Base-by-base conservation (phyloP, 2,329 filamentous ascomycete genomes). In the Colletotrichum abscissum region DNA sequence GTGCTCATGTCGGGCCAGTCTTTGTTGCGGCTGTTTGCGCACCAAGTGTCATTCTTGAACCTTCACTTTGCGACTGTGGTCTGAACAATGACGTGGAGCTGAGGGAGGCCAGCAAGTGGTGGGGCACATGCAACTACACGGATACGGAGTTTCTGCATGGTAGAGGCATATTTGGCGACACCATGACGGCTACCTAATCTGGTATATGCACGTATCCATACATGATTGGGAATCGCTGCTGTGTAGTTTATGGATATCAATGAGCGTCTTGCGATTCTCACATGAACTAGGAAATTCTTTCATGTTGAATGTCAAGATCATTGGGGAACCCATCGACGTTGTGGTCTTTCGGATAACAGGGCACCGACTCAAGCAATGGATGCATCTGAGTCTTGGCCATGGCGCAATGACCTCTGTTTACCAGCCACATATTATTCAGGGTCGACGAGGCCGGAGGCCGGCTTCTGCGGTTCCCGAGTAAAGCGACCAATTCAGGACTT, bases 21-120 rank as follows among this genome's bases (percentile, higher is more conserved):
- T 33, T n/a, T 62, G 16, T 19, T 42, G 33, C 35, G 49, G 42
- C 26, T 26, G 35, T 16, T 19, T 57, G 60, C 55, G 49, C 26
- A 69, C 24, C 24, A 24, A 52, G 9, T 46, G 30, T 58, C 7
- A 28, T 19, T 30, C 11, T 49, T 19, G 19, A 22, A 7, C 16
- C 22, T 16, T 16, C n/a, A 26, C 22, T 57, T 69, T 62, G 14
- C 26, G 52, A 42, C 22, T 65, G 56, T 73, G 67, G 24, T 70
- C 46, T 56, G 67, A 71, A 62, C 60, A 73, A 66, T 73, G 71
- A 71, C 71, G 67, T 73, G 71, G 62, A 73, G 67, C 46, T 70
- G 42, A 19, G 38, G 35, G 42, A 19, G 24, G 35, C 22, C 33
- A 12, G n/a, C 9, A 24, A n/a, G n/a, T 62, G 54, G 56, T 42